Percentiles rank a stretch among this genome's conserved stretches.
Evolutionary conservation across 2,329 filamentous ascomycete genomes (phyloP).

Genomic region (Aspergillus sp.): DNA sequence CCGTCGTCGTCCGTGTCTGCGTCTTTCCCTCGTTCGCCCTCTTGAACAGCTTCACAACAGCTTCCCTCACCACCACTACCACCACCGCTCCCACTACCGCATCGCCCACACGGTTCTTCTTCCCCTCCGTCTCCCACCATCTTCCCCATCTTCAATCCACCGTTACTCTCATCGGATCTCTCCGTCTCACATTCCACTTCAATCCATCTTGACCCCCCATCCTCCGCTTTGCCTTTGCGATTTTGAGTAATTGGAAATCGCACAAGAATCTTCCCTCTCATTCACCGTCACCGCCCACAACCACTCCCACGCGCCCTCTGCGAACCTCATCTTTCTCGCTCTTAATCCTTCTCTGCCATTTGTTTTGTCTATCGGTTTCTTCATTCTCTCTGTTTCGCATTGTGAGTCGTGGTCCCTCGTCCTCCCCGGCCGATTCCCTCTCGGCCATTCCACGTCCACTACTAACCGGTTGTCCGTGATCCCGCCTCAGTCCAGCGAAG

Average conservation of each 20-base stretch:
- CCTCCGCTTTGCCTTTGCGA: constrained; percentile 17
- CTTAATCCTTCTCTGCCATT: constrained; percentile 9
- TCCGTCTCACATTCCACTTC: constrained; percentile 7
- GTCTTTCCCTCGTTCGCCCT: constrained; percentile 8
- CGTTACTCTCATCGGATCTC: not conserved
- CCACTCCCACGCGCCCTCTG: constrained; percentile 11
- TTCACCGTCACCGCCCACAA: constrained; percentile 4
- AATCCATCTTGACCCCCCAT: not conserved
- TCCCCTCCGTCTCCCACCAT: constrained; percentile 6
- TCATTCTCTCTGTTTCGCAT: constrained; percentile 1
- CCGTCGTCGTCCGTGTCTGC: constrained; percentile 4
- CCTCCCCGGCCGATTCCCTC: constrained; percentile 12
- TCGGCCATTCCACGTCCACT: not conserved
- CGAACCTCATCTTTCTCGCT: constrained; percentile 11
- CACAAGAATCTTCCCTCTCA: constrained; percentile 28
- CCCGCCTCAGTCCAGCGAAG: not conserved
- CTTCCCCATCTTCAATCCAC: constrained; percentile 10
- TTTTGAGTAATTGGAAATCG: constrained; percentile 21
- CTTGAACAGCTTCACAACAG: constrained; percentile 2
- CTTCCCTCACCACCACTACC: not conserved
- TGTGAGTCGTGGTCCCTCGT: constrained; percentile 8
- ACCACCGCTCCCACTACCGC: not conserved
- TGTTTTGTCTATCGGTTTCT: not conserved
- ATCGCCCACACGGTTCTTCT: not conserved
- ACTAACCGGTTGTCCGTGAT: not conserved